Percentiles rank a stretch among this genome's conserved stretches.
phyloP scores from a whole-genome alignment of 208 protist species.

The Porcisia deanei region DNA sequence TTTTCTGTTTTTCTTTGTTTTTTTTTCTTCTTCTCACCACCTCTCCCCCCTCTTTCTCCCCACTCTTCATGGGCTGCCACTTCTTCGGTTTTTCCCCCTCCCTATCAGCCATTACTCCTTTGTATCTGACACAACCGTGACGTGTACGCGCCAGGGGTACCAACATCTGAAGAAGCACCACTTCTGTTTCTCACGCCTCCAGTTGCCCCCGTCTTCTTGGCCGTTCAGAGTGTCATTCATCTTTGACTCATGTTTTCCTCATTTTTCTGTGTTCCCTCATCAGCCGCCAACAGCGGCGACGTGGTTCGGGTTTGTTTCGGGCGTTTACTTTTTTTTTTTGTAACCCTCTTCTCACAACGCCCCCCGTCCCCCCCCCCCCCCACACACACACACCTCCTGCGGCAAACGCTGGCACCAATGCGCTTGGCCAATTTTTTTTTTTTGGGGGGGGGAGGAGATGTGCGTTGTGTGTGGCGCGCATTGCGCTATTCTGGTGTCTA shows the following conservation, averaged over 20 bases:
- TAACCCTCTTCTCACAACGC: neutral
- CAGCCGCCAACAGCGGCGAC: neutral
- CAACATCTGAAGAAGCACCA: too few species aligned
- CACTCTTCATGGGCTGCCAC: neutral
- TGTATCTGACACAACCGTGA: too few species aligned
- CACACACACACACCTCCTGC: neutral
- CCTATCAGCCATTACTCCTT: too few species aligned
- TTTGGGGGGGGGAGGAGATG: neutral
- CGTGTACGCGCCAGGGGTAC: too few species aligned
- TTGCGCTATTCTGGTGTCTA: too few species aligned
- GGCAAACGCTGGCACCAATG: neutral
- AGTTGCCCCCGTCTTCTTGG: too few species aligned
- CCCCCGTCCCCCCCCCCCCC: too few species aligned
- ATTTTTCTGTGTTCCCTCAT: neutral
- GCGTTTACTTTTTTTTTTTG: neutral
- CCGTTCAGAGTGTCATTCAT: too few species aligned
- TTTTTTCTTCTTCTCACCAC: neutral
- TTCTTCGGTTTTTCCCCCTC: too few species aligned
- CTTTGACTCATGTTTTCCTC: neutral
- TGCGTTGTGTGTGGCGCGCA: too few species aligned
- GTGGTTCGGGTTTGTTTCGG: neutral
- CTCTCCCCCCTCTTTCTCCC: neutral
- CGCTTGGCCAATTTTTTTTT: neutral
- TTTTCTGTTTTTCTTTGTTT: conserved; percentile 8
- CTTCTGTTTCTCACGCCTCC: too few species aligned